A percentile compares a stretch with the other conserved stretches of the same genome.
These are phyloP conservation scores for Pyricularia sp. DNA, from an alignment of 2,329 filamentous ascomycete genomes.

Conservation along the genomic window DNA sequence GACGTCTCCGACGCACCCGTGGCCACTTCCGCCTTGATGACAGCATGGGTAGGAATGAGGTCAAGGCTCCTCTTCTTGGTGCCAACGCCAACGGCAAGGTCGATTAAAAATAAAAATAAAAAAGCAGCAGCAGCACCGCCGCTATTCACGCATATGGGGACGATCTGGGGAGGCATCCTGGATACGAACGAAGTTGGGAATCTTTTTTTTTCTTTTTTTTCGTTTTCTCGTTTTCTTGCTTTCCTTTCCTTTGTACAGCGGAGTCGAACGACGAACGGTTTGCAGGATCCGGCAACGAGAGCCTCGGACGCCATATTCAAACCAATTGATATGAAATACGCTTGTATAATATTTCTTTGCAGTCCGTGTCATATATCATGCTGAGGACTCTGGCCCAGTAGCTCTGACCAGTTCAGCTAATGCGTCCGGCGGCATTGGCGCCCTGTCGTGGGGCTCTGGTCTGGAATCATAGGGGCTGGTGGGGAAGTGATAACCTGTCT, in stretches of 20 bases:
- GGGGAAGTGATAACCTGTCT: neutral
- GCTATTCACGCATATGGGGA: neutral
- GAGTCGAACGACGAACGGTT: neutral
- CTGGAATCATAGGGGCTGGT: neutral
- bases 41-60: constrained; percentile 29
- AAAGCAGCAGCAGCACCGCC: too few relatives aligned
- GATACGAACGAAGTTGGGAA: neutral
- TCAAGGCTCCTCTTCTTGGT: constrained; percentile 52
- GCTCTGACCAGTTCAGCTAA: neutral
- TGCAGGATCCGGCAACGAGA: neutral
- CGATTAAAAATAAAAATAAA: constrained; percentile 21
- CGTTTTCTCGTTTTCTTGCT: neutral
- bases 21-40: constrained; percentile 52
- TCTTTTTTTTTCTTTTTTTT: neutral
- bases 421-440: neutral
- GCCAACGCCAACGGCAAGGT: constrained; percentile 34
- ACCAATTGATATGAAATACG: constrained; percentile 4
- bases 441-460: neutral
- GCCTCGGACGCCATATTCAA: neutral
- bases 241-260: neutral
- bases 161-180: neutral
- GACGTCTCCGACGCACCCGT: constrained; percentile 38
- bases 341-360: constrained; percentile 7
- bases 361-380: neutral
- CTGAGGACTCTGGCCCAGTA: neutral